phyloP scores from a whole-genome alignment of 2,329 filamentous ascomycete genomes.

The Triangularia verruculosa region DNA sequence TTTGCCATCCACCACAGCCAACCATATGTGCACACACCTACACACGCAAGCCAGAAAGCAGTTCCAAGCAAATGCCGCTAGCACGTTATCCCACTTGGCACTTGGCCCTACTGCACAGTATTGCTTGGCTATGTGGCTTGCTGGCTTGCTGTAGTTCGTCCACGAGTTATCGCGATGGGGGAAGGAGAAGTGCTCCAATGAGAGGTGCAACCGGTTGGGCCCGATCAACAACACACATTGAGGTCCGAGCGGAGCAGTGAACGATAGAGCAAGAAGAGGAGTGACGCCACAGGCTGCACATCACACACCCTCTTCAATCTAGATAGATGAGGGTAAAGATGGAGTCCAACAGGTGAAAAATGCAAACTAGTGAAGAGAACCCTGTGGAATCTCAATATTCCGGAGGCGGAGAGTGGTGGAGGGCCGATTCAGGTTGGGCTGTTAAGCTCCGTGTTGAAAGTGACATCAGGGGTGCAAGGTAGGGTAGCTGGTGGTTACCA shows the following conservation, averaged over 20 bases:
- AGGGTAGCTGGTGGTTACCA: neutral
- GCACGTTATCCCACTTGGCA: neutral
- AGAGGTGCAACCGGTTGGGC: neutral
- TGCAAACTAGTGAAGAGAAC: neutral
- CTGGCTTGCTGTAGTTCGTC: neutral
- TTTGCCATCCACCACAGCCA: neutral
- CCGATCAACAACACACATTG: neutral
- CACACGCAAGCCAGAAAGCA: neutral
- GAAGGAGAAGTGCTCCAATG: neutral
- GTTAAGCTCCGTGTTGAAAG: neutral
- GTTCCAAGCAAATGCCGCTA: neutral
- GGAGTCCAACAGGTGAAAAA: neutral
- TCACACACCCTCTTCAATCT: neutral
- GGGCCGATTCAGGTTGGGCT: neutral
- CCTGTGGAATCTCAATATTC: neutral
- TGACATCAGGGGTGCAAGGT: neutral
- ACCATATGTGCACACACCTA: neutral
- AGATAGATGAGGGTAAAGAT: neutral
- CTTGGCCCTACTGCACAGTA: neutral
- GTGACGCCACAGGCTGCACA: neutral
- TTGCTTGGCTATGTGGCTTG: conserved; percentile 2
- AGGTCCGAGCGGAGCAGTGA: neutral
- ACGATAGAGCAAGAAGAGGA: neutral
- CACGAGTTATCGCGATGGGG: neutral
- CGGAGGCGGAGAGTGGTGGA: neutral